phyloP scores from a whole-genome alignment of 2,329 filamentous ascomycete genomes.

The Stagonosporopsis cucurbitacearum region DNA sequence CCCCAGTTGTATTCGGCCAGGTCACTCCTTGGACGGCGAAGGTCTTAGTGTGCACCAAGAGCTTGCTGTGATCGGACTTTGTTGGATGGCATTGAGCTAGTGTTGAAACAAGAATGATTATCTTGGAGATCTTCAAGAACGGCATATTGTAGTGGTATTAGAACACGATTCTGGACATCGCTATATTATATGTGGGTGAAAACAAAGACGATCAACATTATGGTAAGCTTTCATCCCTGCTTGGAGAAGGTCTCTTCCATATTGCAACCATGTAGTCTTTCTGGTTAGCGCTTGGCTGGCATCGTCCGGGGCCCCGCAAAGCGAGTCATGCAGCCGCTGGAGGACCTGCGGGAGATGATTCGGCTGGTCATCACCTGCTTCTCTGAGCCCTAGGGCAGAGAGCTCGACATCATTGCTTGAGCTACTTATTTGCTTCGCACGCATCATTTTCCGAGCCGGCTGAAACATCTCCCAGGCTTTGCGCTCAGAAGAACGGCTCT shows the following conservation, averaged over 20 bases:
- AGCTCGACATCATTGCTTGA: conserved; percentile 11
- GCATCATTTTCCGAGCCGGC: not conserved
- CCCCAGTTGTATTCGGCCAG: conserved; percentile 29
- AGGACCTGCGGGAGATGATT: not conserved
- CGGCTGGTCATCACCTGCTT: conserved; percentile 4
- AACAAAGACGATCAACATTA: not conserved
- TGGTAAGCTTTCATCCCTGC: conserved; percentile 9
- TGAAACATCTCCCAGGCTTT: conserved; percentile 1
- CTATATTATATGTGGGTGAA: not conserved
- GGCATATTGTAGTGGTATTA: not conserved
- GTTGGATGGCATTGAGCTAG: not conserved
- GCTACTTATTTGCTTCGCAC: not conserved
- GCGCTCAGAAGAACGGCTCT: not conserved
- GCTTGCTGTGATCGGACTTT: conserved; percentile 1
- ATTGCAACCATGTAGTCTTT: not conserved
- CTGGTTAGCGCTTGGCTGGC: conserved; percentile 7
- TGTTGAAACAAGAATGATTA: not conserved
- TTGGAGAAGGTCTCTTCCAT: conserved; percentile 17
- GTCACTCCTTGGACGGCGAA: conserved; percentile 26
- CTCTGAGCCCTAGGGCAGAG: not conserved
- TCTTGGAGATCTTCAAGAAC: not conserved
- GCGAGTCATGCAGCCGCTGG: conserved; percentile 2
- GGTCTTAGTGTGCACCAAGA: conserved; percentile 25
- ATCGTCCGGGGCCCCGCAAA: conserved; percentile 21
- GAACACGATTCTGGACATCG: not conserved